Evolutionary conservation across 306 rosid species (phyloP), one percentile per base, ranked within the genome.

Genomic region (Vicia villosa): DNA sequence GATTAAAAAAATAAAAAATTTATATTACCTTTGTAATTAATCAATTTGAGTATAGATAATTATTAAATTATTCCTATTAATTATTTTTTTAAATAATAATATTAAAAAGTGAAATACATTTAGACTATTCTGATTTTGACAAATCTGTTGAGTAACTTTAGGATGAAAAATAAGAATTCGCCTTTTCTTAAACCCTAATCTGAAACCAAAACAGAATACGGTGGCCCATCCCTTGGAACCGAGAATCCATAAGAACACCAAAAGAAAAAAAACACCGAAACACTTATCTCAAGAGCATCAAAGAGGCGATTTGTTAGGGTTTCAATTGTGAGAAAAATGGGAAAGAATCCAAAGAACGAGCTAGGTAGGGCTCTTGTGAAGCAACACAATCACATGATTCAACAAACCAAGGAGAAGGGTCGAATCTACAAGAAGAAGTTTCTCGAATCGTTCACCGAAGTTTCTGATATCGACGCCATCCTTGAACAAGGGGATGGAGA

Each of bases 331-430:
- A 5, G 24, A n/a, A 21, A 58, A 51, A 88, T 88, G 95, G 96
- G 89, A 30, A 92, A 89, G 81, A 92, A 80, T 77, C 85, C 86
- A 41, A 92, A 87, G 78, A 74, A 88, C 10, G 86, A 79, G 60
- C 71, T 92, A 10, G 98, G 98, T 0, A 75, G 99, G 73, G 89
- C 96, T 78, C 80, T 94, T 54, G 97, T 94, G 76, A 84, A 59
- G 87, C 94, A 91, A 63, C 99, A 89, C 83, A 94, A 94, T 80
- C 97, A 91, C 66, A 57, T 94, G 95, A 72, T 91, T 43, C 89
- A 81, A 73, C 87, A 91, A 59, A 81, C 84, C 13, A 94, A 89
- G 77, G 99, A 94, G 16, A 94, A 94, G 50, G 90, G 89, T n/a
- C 63, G 70, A 14, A 42, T 79, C 80, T 88, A 87, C 80, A 59